A percentile compares a stretch with the other conserved stretches of the same genome.
Evolutionary conservation across 148 eudicot species (phyloP).

Genomic region (Vaccinium myrtillus): DNA sequence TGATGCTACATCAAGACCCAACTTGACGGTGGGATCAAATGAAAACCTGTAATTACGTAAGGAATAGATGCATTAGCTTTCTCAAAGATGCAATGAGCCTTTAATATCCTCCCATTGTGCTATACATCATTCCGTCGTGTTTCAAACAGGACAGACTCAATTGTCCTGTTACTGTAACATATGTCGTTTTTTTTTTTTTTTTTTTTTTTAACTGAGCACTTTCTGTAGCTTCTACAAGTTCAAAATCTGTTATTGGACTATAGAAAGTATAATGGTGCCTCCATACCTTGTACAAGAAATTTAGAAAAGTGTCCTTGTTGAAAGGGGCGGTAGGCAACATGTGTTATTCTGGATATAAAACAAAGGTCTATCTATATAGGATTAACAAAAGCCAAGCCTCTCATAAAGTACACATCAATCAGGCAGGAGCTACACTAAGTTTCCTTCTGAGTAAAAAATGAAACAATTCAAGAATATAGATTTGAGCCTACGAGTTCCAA

Average conservation of each 20-base stretch:
- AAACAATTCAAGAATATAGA: background rate
- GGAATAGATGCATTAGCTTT: background rate
- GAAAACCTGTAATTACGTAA: constrained; percentile 62
- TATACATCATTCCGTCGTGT: background rate
- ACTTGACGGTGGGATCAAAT: constrained; percentile 73
- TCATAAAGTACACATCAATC: background rate
- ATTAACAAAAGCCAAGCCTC: background rate
- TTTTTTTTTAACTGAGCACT: background rate
- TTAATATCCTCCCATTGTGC: background rate
- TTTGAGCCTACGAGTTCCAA: background rate
- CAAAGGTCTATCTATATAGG: background rate
- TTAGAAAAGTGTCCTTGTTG: too few relatives aligned
- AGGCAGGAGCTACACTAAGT: background rate
- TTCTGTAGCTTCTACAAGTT: background rate
- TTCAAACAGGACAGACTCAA: constrained; percentile 5
- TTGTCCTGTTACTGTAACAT: background rate
- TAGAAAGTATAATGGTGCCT: background rate
- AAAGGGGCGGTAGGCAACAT: background rate
- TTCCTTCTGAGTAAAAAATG: background rate
- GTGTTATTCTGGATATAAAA: background rate
- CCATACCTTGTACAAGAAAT: background rate
- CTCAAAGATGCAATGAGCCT: background rate
- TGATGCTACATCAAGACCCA: constrained; percentile 97
- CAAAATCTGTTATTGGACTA: background rate
- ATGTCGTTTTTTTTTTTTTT: background rate